phyloP scores from a whole-genome alignment of 805 yeast genomes.

The Priceomyces medius region DNA sequence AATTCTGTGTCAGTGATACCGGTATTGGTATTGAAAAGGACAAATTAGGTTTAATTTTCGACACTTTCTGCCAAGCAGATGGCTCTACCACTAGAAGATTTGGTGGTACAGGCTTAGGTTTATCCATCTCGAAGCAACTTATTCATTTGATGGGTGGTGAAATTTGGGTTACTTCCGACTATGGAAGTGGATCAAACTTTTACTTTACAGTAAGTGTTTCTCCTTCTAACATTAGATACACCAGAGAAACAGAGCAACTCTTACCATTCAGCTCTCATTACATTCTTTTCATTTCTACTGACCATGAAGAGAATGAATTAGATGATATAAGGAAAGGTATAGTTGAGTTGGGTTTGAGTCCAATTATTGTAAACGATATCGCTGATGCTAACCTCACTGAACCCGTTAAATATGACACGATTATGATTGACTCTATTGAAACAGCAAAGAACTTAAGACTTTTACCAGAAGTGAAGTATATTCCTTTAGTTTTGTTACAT shows the following conservation, averaged over 20 bases:
- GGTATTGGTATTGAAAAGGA: slow-evolving; percentile 89
- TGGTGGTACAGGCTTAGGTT: slow-evolving; percentile 90
- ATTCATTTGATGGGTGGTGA: slow-evolving; percentile 93
- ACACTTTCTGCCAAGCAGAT: slow-evolving; percentile 90
- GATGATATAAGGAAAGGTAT: slow-evolving; percentile 53
- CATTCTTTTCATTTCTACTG: slow-evolving; percentile 67
- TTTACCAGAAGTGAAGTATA: slow-evolving; percentile 76
- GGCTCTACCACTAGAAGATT: slow-evolving; percentile 91
- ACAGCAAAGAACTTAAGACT: slow-evolving; percentile 68
- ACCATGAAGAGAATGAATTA: slow-evolving; percentile 51
- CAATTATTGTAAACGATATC: slow-evolving; percentile 56
- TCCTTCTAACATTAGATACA: slow-evolving; percentile 61
- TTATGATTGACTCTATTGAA: slow-evolving; percentile 77
- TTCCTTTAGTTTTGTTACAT: slow-evolving; percentile 77
- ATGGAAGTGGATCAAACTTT: slow-evolving; percentile 80
- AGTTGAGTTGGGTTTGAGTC: slow-evolving; percentile 56
- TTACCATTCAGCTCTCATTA: slow-evolving; percentile 71
- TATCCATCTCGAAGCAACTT: slow-evolving; percentile 82
- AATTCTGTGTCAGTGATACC: slow-evolving; percentile 86
- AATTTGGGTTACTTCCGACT: slow-evolving; percentile 83
- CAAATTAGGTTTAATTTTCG: slow-evolving; percentile 80
- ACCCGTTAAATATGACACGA: slow-evolving; percentile 70
- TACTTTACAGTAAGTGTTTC: slow-evolving; percentile 79
- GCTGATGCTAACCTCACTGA: slow-evolving; percentile 56
- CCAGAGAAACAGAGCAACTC: slow-evolving; percentile 64